These are phyloP conservation scores for Hyphodiscus sp. DNA, from an alignment of 2,329 filamentous ascomycete genomes.

Conservation along the genomic window DNA sequence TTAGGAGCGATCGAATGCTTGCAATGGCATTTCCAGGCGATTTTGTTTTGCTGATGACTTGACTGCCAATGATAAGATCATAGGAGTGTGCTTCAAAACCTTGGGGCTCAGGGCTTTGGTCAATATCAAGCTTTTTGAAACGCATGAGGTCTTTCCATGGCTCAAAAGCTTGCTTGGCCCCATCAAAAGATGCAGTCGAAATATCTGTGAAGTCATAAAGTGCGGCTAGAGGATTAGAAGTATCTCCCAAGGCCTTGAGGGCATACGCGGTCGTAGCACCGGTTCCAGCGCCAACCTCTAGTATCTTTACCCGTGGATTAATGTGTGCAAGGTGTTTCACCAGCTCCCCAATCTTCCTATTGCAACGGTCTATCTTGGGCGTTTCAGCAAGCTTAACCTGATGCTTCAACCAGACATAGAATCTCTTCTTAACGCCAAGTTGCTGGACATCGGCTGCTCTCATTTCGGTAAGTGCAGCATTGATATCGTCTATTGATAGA, in stretches of 20 bases:
- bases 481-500: no score
- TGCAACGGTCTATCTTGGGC: no score
- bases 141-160: slow-evolving; percentile 22
- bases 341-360: no score
- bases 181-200: slow-evolving; percentile 31
- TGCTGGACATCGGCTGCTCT: neutral
- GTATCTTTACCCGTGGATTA: slow-evolving; percentile 16
- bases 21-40: slow-evolving; percentile 18
- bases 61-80: slow-evolving; percentile 24
- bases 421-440: neutral
- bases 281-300: slow-evolving; percentile 23
- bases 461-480: no score
- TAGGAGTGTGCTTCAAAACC: slow-evolving; percentile 30
- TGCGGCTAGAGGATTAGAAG: neutral
- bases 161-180: slow-evolving; percentile 19
- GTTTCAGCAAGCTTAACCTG: no score
- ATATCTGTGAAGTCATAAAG: slow-evolving; percentile 29
- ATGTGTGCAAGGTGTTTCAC: slow-evolving; percentile 5
- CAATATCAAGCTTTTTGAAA: slow-evolving; percentile 29
- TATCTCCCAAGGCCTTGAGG: slow-evolving; percentile 4
- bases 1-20: slow-evolving; percentile 23
- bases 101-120: slow-evolving; percentile 27
- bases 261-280: slow-evolving; percentile 9
- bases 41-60: slow-evolving; percentile 17
- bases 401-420: no score